Evolutionary conservation across 2,329 filamentous ascomycete genomes (phyloP), one percentile per base, ranked within the genome.

Genomic region (Cercospora sesami): DNA sequence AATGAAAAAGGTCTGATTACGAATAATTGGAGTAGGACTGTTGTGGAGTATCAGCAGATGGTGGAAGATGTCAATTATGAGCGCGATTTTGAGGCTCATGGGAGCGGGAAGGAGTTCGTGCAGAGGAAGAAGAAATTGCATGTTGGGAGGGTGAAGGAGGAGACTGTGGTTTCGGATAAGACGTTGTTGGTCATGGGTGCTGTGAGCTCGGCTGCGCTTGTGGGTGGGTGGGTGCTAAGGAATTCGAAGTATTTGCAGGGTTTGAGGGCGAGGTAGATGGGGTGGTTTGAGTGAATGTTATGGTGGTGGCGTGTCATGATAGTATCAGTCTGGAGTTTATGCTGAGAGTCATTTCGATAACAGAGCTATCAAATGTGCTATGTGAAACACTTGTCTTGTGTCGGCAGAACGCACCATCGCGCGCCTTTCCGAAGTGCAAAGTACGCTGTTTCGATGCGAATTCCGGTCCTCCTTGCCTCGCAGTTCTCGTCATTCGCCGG

Each of bases 21-120:
- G 5, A 87, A 87, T 68, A 88, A 88, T 72, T 88, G 85, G 81
- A 76, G 70, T 10, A 66, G 84, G 0, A 86, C 82, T 0, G 86
- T 85, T 5, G 73, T 88, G 0, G 81, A 85, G 57, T 89, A 88
- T 73, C 86, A 88, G 76, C 79, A 83, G 60, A 69, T 79, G 68
- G 69, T 83, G 62, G 73, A 76, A 8, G 76, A 75, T 16, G 80
- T 86, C 0, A 69, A 81, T 23, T 84, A 81, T 78, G 78, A 78
- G 0, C 33, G 39, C 2, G 83, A 86, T 60, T 86, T 80, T 67
- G 79, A 81, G 5, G 60, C 65, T 7, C 73, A 75, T 51, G 78
- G 79, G 14, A 69, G 68, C 60, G 80, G 78, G 1, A 77, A 71
- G 63, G 75, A 69, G 18, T 73, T 76, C 3, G 75, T 81, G 18